A percentile compares a stretch with the other conserved stretches of the same genome.
These are phyloP conservation scores for Leccinum arenicola DNA, from an alignment of 768 basidiomycete genomes.

Conservation along the genomic window DNA sequence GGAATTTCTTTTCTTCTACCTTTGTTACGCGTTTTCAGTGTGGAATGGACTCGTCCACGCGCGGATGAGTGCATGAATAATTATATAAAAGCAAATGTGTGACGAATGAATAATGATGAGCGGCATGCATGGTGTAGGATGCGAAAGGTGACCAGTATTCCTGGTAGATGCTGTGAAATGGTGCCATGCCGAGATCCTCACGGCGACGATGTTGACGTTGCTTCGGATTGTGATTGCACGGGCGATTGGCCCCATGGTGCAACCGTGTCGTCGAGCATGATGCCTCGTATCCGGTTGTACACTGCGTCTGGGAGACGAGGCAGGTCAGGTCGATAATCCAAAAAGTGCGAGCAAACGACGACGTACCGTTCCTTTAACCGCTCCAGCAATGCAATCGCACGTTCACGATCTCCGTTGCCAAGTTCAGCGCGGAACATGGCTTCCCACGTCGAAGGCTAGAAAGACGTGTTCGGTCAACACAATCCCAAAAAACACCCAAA, in stretches of 20 bases:
- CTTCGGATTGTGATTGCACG: constrained; percentile 11
- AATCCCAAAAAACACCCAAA: neutral
- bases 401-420: constrained; percentile 66
- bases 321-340: neutral
- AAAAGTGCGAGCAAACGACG: neutral
- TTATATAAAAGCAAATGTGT: neutral
- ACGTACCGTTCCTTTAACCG: constrained; percentile 68
- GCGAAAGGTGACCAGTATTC: neutral
- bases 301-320: constrained; percentile 59
- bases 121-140: neutral
- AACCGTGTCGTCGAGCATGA: constrained; percentile 69
- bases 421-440: constrained; percentile 93
- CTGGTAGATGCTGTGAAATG: neutral
- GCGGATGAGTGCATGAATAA: neutral
- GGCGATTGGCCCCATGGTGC: constrained; percentile 40
- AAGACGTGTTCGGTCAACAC: neutral
- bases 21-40: neutral
- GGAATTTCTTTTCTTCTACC: neutral
- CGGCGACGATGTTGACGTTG: neutral
- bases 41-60: neutral
- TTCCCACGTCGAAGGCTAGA: constrained; percentile 89
- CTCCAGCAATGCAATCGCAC: constrained; percentile 65
- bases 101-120: neutral
- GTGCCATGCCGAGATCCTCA: neutral
- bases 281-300: constrained; percentile 74